Conservation (phyloP, 768 basidiomycete species). For the Mycena indigotica region DNA sequence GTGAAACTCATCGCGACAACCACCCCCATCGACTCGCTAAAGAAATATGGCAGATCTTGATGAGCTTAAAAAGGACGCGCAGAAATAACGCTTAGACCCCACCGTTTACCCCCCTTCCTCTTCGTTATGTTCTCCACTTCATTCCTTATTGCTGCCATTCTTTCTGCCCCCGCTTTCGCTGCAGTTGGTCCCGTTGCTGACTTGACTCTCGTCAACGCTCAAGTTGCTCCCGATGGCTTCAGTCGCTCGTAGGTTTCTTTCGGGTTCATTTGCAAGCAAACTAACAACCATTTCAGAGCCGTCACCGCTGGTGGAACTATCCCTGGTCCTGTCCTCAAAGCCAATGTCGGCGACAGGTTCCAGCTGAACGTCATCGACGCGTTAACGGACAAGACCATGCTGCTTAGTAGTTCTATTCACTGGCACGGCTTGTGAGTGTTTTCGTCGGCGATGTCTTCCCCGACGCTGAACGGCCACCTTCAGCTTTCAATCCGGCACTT, state of each 20-base stretch:
- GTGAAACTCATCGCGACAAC: too few species aligned
- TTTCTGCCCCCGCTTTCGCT: constrained; percentile 13
- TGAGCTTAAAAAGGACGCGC: too few species aligned
- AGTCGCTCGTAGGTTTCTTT: constrained; percentile 6
- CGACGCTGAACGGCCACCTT: not conserved
- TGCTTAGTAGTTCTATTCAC: constrained; percentile 34
- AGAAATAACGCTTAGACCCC: too few species aligned
- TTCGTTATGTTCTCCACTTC: constrained; percentile 5
- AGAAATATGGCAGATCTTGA: too few species aligned
- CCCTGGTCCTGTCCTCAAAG: constrained; percentile 13
- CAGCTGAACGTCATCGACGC: constrained; percentile 29
- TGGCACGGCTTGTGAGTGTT: not conserved
- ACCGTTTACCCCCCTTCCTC: too few species aligned
- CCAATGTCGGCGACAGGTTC: constrained; percentile 10
- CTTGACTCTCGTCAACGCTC: constrained; percentile 11
- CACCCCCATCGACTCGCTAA: too few species aligned
- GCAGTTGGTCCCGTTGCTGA: constrained; percentile 17
- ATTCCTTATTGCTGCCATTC: constrained; percentile 4
- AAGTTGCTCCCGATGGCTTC: constrained; percentile 17
- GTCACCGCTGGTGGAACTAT: constrained; percentile 2
- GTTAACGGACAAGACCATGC: constrained; percentile 40
- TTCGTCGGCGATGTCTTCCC: not conserved
- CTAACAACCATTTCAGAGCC: constrained; percentile 1
- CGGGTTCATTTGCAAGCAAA: not conserved
- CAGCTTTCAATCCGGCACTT: not conserved